These are phyloP conservation scores for Metarhizium sp. DNA, from an alignment of 2,329 filamentous ascomycete genomes.

Conservation along the genomic window DNA sequence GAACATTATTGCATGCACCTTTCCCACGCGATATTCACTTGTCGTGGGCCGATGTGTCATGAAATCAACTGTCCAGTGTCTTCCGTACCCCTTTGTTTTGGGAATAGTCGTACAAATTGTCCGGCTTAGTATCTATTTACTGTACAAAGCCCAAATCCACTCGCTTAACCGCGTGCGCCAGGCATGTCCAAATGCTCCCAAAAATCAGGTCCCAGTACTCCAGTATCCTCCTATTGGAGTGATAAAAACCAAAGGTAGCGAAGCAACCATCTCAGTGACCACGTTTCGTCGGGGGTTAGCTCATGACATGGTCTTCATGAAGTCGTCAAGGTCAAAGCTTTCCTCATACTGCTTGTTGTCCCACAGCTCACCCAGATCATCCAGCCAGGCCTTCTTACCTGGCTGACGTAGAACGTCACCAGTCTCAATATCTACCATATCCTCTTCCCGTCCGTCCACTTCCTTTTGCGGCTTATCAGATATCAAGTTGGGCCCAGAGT, in stretches of 20 bases:
- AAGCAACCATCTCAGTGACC: not conserved
- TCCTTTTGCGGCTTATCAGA: conserved; percentile 49
- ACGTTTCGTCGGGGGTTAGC: not conserved
- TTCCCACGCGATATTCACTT: not conserved
- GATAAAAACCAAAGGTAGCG: not conserved
- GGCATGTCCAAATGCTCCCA: conserved; percentile 2
- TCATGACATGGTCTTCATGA: conserved; percentile 84
- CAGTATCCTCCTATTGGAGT: not conserved
- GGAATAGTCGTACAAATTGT: conserved; percentile 3
- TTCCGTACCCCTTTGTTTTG: not conserved
- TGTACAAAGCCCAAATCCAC: conserved; percentile 1
- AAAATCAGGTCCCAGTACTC: not conserved
- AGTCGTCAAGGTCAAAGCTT: conserved; percentile 92
- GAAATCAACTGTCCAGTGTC: too few relatives aligned
- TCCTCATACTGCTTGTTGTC: conserved; percentile 97
- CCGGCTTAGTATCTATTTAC: not conserved
- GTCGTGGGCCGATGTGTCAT: too few relatives aligned
- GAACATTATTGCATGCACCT: not conserved
- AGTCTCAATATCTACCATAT: conserved; percentile 88
- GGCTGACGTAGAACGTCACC: conserved; percentile 90
- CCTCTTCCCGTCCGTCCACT: conserved; percentile 59
- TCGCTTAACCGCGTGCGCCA: not conserved
- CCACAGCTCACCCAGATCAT: conserved; percentile 93
- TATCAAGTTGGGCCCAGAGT: conserved; percentile 59
- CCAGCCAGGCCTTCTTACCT: conserved; percentile 91